Conservation (phyloP, 257 asterid genomes). For the Nicotiana obtusifolia region DNA sequence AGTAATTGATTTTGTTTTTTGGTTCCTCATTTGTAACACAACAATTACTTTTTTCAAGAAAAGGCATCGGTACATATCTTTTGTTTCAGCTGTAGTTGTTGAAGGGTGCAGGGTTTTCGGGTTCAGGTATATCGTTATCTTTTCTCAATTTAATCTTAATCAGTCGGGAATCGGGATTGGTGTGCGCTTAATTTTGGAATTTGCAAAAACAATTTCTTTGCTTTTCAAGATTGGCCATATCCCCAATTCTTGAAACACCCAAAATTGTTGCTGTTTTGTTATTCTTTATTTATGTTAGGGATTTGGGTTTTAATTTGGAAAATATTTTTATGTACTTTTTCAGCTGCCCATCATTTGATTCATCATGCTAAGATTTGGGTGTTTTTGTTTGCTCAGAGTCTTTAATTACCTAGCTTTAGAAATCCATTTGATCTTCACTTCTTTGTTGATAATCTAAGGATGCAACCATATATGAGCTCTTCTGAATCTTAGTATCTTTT, state of each 20-base stretch:
- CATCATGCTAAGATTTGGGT: not conserved
- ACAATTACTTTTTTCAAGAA: not conserved
- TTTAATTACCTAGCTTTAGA: not conserved
- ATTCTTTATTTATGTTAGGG: not conserved
- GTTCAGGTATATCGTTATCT: not conserved
- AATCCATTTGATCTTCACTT: not conserved
- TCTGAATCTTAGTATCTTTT: not conserved
- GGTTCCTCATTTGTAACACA: not conserved
- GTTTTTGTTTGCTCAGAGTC: slow-evolving; percentile 2
- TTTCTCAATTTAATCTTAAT: not conserved
- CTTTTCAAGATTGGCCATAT: not conserved
- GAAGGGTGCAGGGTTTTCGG: slow-evolving; percentile 6
- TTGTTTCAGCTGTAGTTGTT: not conserved
- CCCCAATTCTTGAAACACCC: not conserved
- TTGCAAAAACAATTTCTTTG: not conserved
- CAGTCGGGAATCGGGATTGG: not conserved
- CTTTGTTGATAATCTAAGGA: not conserved
- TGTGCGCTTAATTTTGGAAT: not conserved
- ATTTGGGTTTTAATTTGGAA: not conserved
- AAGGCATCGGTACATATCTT: not conserved
- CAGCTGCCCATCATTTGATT: slow-evolving; percentile 16
- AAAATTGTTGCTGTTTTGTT: not conserved
- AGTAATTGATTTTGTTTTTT: not conserved
- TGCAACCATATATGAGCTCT: not conserved
- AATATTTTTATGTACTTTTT: not conserved